These are phyloP conservation scores for Seminavis robusta DNA, from an alignment of 108 stramenopile species.

Conservation along the genomic window DNA sequence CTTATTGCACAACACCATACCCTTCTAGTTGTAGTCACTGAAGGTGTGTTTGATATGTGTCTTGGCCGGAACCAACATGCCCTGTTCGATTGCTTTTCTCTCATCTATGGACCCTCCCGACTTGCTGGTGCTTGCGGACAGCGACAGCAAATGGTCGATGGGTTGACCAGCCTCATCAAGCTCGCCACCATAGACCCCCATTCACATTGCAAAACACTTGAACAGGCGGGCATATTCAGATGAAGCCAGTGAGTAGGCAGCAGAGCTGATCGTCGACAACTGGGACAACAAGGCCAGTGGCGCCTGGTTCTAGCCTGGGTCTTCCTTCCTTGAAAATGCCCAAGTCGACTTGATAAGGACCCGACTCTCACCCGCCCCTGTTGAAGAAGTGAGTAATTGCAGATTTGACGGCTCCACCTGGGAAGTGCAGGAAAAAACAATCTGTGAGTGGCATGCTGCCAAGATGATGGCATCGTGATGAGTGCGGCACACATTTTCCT, in stretches of 20 bases:
- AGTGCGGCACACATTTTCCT: too few relatives aligned
- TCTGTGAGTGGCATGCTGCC: too few relatives aligned
- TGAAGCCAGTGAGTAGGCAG: conserved; percentile 86
- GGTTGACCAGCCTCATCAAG: too few relatives aligned
- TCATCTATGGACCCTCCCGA: conserved; percentile 10
- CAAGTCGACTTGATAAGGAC: conserved; percentile 84
- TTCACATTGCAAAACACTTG: conserved; percentile 44
- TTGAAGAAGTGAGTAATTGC: conserved; percentile 88
- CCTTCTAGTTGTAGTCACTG: conserved; percentile 87
- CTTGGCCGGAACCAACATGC: conserved; percentile 83
- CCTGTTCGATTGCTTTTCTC: conserved; percentile 67
- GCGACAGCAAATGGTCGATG: too few relatives aligned
- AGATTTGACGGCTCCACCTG: conserved; percentile 86
- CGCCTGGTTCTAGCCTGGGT: conserved; percentile 85
- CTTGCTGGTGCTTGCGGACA: conserved; percentile 15
- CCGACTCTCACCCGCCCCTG: conserved; percentile 76
- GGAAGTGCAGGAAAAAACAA: too few relatives aligned
- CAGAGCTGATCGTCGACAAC: conserved; percentile 92
- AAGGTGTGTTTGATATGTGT: conserved; percentile 92
- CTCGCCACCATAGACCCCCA: neutral
- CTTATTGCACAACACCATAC: conserved; percentile 85
- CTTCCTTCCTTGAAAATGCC: conserved; percentile 87
- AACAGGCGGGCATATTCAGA: conserved; percentile 80
- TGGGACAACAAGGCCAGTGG: conserved; percentile 84
- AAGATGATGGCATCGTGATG: neutral